These are phyloP conservation scores for Fusarium robinianum DNA, from an alignment of 2,329 filamentous ascomycete genomes.

Conservation along the genomic window DNA sequence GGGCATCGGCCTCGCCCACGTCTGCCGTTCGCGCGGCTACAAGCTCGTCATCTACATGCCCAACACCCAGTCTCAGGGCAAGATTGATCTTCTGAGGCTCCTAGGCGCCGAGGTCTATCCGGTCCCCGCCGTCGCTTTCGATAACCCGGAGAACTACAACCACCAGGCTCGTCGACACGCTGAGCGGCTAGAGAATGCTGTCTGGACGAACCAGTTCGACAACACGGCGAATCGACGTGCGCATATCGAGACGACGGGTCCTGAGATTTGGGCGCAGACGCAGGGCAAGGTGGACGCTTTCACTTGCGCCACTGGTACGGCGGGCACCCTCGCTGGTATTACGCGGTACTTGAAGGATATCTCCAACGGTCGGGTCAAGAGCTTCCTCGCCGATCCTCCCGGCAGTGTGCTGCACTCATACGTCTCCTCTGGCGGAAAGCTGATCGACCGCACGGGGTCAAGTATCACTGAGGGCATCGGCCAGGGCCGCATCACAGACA, in stretches of 20 bases:
- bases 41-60: constrained; percentile 99
- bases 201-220: constrained; percentile 99
- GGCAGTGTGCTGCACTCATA: constrained; percentile 93
- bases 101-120: constrained; percentile 95
- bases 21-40: constrained; percentile 91
- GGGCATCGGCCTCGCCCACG: constrained; percentile 95
- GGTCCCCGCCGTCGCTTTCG: constrained; percentile 92
- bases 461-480: constrained; percentile 98
- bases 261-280: constrained; percentile 96
- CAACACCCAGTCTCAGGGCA: constrained; percentile 96
- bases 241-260: constrained; percentile 95
- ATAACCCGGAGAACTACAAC: constrained; percentile 97
- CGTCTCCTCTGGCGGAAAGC: constrained; percentile 79
- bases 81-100: constrained; percentile 89
- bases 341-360: constrained; percentile 88
- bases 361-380: constrained; percentile 77
- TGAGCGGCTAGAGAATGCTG: constrained; percentile 81
- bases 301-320: constrained; percentile 92
- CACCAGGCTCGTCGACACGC: constrained; percentile 92
- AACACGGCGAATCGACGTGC: constrained; percentile 92
- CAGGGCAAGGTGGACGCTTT: constrained; percentile 86
- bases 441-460: constrained; percentile 79
- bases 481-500: constrained; percentile 95
- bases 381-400: constrained; percentile 90
- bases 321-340: constrained; percentile 84